These are phyloP conservation scores for Paramecium pentaurelia DNA, from an alignment of 73 alveolate species.

Conservation along the genomic window DNA sequence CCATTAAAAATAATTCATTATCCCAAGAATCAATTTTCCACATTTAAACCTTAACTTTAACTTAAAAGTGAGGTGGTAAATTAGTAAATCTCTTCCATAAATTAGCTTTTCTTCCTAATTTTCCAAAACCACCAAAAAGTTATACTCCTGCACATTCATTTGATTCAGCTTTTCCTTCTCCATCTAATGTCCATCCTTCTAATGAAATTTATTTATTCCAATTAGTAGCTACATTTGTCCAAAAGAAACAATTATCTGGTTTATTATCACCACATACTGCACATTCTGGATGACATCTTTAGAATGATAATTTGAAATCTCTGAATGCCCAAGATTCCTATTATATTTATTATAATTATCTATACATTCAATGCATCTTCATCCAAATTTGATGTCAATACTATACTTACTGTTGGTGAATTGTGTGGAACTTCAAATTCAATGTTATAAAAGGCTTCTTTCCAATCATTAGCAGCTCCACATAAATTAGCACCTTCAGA, in stretches of 20 bases:
- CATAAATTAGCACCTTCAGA: constrained; percentile 27
- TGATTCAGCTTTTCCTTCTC: constrained; percentile 34
- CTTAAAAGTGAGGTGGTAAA: constrained; percentile 2
- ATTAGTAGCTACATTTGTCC: neutral
- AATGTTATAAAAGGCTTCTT: constrained; percentile 5
- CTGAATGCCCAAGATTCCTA: constrained; percentile 53
- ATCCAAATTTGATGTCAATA: constrained; percentile 34
- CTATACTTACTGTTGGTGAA: constrained; percentile 26
- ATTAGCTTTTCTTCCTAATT: constrained; percentile 39
- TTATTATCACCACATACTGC: constrained; percentile 22
- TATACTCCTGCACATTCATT: constrained; percentile 33
- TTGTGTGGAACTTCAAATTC: constrained; percentile 45
- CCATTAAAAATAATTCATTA: constrained; percentile 6
- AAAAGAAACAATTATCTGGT: constrained; percentile 14
- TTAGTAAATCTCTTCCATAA: neutral
- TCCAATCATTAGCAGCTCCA: constrained; percentile 37
- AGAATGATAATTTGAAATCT: constrained; percentile 23
- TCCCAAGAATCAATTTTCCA: constrained; percentile 53
- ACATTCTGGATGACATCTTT: constrained; percentile 26
- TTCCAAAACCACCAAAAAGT: constrained; percentile 19
- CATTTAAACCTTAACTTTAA: neutral
- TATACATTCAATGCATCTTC: constrained; percentile 29
- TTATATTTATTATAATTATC: neutral
- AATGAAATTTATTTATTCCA: neutral
- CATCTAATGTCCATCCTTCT: constrained; percentile 50